phyloP scores from a whole-genome alignment of 805 yeast genomes.

The Candida maesae region DNA sequence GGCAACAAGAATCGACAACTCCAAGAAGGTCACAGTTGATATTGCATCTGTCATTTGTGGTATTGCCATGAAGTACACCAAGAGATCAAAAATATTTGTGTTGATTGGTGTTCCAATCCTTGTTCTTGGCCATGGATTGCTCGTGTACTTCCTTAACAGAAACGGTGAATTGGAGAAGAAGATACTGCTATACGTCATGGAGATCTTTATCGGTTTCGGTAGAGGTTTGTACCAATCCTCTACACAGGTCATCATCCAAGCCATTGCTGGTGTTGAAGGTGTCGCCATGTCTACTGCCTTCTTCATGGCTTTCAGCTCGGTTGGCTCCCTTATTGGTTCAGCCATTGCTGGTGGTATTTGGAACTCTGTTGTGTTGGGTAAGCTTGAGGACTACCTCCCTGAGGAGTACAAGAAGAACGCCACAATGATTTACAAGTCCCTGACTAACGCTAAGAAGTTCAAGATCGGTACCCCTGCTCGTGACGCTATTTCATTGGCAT shows the following conservation, averaged over 20 bases:
- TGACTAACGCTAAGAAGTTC: constrained; percentile 26
- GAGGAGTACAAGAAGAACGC: constrained; percentile 19
- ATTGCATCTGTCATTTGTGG: constrained; percentile 28
- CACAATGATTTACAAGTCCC: constrained; percentile 23
- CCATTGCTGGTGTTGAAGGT: constrained; percentile 27
- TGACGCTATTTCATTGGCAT: constrained; percentile 29
- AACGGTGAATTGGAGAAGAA: constrained; percentile 17
- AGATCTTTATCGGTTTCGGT: constrained; percentile 29
- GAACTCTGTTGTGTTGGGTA: constrained; percentile 23
- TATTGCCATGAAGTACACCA: constrained; percentile 29
- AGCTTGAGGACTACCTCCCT: constrained; percentile 24
- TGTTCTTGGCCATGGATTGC: constrained; percentile 27
- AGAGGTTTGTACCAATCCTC: constrained; percentile 27
- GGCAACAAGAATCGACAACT: constrained; percentile 29
- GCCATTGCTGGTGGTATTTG: constrained; percentile 30
- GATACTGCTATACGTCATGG: constrained; percentile 17
- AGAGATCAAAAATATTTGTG: constrained; percentile 26
- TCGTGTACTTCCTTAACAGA: constrained; percentile 25
- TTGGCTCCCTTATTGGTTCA: constrained; percentile 30
- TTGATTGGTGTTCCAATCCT: constrained; percentile 23
- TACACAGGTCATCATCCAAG: constrained; percentile 28
- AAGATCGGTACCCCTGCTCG: constrained; percentile 27
- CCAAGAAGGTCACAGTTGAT: constrained; percentile 29
- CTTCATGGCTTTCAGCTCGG: constrained; percentile 26
- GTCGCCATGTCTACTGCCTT: constrained; percentile 32